Conservation (phyloP, 2,329 filamentous ascomycete species). For the Anisogramma anomala region DNA sequence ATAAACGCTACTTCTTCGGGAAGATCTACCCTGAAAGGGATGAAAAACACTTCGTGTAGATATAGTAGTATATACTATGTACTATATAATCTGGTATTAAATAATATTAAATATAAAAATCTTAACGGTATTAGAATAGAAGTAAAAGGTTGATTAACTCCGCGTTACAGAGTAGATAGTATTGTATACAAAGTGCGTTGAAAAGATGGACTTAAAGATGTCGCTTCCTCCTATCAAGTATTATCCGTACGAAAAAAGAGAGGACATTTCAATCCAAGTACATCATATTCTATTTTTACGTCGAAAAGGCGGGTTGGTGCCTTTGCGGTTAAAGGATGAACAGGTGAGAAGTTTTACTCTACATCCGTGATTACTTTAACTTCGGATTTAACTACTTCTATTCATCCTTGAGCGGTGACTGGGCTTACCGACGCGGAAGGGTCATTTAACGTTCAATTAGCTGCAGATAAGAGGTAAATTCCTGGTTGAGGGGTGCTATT, state of each 20-base stretch:
- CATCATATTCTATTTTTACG: constrained; percentile 21
- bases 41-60: too few relatives aligned
- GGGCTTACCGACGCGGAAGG: too few relatives aligned
- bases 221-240: constrained; percentile 23
- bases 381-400: too few relatives aligned
- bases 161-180: constrained; percentile 21
- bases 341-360: too few relatives aligned
- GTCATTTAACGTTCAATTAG: too few relatives aligned
- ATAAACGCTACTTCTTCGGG: too few relatives aligned
- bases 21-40: too few relatives aligned
- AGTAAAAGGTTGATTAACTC: constrained; percentile 25
- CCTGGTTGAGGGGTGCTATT: too few relatives aligned
- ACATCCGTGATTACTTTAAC: too few relatives aligned
- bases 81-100: constrained; percentile 19
- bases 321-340: constrained; percentile 17
- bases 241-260: constrained; percentile 21
- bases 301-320: constrained; percentile 22
- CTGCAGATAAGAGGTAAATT: too few relatives aligned
- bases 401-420: too few relatives aligned
- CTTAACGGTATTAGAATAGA: constrained; percentile 24
- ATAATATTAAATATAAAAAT: constrained; percentile 23
- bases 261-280: constrained; percentile 22
- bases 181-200: constrained; percentile 23
- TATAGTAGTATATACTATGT: constrained; percentile 4
- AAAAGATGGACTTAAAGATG: constrained; percentile 26